Percentiles rank a stretch among this genome's conserved stretches.
Evolutionary conservation across 805 yeast genomes (phyloP).

Genomic region (Spathaspora arborariae): DNA sequence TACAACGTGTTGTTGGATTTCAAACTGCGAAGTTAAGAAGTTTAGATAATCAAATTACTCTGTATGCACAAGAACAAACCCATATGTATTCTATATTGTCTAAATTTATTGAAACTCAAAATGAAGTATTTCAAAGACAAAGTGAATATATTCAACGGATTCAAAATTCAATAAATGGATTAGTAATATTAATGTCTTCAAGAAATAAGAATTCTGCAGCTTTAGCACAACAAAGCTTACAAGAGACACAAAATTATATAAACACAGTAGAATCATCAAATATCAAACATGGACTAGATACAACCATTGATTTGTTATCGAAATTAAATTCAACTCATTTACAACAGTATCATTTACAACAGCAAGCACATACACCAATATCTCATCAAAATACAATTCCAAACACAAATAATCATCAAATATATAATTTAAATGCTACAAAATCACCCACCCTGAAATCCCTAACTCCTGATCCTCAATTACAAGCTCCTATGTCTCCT

Average conservation of each 20-base stretch:
- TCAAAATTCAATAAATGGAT: constrained; percentile 12
- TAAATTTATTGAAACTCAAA: constrained; percentile 14
- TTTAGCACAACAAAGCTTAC: constrained; percentile 12
- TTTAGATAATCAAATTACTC: constrained; percentile 13
- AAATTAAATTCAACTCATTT: constrained; percentile 10
- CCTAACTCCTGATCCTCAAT: neutral
- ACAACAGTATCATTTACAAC: constrained; percentile 4
- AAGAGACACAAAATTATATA: constrained; percentile 11
- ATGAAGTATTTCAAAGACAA: constrained; percentile 13
- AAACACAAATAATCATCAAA: constrained; percentile 4
- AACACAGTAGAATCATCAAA: constrained; percentile 8
- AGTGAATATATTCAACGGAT: constrained; percentile 14
- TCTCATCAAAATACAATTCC: neutral
- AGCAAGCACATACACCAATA: neutral
- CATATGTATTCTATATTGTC: constrained; percentile 10
- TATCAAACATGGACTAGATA: constrained; percentile 13
- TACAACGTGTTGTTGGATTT: constrained; percentile 3
- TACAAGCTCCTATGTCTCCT: constrained; percentile 6
- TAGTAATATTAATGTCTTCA: constrained; percentile 11
- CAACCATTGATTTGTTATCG: constrained; percentile 15
- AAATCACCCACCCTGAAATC: neutral
- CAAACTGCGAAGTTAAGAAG: constrained; percentile 6
- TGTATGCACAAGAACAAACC: constrained; percentile 11
- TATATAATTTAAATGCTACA: neutral
- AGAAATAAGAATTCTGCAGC: constrained; percentile 11